phyloP scores from a whole-genome alignment of 225 moss, liverwort and hornwort genomes.

The Pleurozium schreberi region DNA sequence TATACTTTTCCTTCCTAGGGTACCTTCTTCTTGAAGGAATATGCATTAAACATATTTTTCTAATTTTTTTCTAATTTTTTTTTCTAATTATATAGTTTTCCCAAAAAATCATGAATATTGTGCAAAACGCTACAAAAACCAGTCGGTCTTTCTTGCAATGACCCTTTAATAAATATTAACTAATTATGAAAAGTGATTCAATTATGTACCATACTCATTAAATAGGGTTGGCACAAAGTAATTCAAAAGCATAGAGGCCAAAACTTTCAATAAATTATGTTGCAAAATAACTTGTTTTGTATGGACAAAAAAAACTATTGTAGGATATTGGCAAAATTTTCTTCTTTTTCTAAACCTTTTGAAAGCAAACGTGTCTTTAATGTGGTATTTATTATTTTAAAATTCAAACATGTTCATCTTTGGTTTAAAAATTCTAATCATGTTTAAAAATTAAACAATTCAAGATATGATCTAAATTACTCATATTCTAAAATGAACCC shows the following conservation, averaged over 20 bases:
- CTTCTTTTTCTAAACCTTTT: neutral
- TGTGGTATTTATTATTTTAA: neutral
- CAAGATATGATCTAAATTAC: neutral
- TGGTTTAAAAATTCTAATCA: neutral
- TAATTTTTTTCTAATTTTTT: too few relatives aligned
- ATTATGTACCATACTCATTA: fast-evolving
- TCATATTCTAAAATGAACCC: neutral
- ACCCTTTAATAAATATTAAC: neutral
- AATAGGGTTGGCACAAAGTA: neutral
- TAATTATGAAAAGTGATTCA: neutral
- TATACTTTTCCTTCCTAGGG: too few relatives aligned
- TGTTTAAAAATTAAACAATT: neutral
- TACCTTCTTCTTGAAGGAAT: too few relatives aligned
- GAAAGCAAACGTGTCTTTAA: neutral
- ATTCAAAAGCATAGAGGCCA: neutral
- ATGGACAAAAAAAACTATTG: too few relatives aligned
- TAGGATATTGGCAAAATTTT: too few relatives aligned
- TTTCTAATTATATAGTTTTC: too few relatives aligned
- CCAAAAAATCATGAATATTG: too few relatives aligned
- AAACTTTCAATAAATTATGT: neutral
- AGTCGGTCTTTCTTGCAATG: too few relatives aligned
- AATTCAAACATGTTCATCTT: neutral
- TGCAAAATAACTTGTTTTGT: too few relatives aligned
- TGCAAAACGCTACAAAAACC: too few relatives aligned
- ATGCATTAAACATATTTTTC: too few relatives aligned